Base-by-base conservation (phyloP, 495 filamentous ascomycete species). In the Aspergillus diversus region DNA sequence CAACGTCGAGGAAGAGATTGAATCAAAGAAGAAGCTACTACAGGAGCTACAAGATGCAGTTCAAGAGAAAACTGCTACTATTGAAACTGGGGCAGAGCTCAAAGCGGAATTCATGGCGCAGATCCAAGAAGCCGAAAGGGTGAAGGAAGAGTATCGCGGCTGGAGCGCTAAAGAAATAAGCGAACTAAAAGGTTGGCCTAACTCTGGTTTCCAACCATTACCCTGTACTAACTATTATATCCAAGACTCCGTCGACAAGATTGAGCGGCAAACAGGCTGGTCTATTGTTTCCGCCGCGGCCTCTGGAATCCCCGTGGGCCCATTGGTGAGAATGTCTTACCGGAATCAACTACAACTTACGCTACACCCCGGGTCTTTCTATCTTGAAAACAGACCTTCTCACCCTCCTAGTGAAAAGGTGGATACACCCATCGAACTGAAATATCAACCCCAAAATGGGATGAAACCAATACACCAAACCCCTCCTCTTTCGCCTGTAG, bases 91-190 rank as follows among this genome's bases (percentile, higher is more conserved):
- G 15, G 72, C 81, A 5, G 85, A 87, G 67, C 82, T 83, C 63
- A 94, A 92, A 68, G 78, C 88, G 59, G 81, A 87, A 66, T 93
- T 80, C 67, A 63, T 85, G 17, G 82, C 83, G 5, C 91, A 93
- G 35, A 97, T 97, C 59, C 81, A 85, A 57, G 88, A 93, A 66
- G 92, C 94, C 0, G 92, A 97, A 69, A 88, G 87, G 59, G 80
- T 96, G 39, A 86, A 89, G 64, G 92, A 96, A 72, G 88, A 95
- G 67, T 97, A 89, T 72, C 85, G 93, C 16, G 93, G 95, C 21
- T 97, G 93, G 90, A 95, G 87, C 62, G 83, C 87, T 33, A 84
- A 80, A 16, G 95, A 98, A 71, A 89, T 98, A 58, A 80, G 75
- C 56, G 80, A 81, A 31, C 77, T 94, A 7, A 91, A 93, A 81